Base-by-base conservation (phyloP, 1,284 basidiomycete genomes). In the Termitomyces sp. region DNA sequence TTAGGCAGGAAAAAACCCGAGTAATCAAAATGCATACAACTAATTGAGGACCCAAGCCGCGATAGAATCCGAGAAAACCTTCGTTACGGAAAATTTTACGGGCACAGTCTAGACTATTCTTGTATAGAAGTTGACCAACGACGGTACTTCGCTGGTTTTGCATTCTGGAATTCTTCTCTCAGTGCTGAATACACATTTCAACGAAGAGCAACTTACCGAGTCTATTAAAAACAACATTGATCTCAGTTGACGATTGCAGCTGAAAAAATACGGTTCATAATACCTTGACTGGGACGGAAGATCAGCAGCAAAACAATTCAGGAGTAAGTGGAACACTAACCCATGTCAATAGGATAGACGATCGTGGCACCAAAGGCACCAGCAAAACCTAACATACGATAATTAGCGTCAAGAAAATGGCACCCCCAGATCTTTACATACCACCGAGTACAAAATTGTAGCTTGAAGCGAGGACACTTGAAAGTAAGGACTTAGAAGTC, bases 131-230 rank as follows among this genome's bases (percentile, higher is more conserved):
- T 72, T 98, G 94, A 46, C 94, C 94, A 45, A 97, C 94, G 39
- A 98, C 92, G 21, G 89, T 94, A 60, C 88, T 92, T 19, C 94
- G 85, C 71, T 99, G 96, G 71, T 99, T 99, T 79, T 99, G 96
- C 83, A 99, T 95, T 53, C 94, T 91, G 56, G 2, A 54, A 53
- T 46, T 13, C 31, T 33, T 48, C 15, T 26, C 40, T 59, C 17
- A 62, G 41, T 40, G 21, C 44, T 46, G 26, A n/a, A 45, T 34
- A 24, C 38, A 44, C 39, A 41, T 48, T 6, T 47, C n/a, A 7
- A 45, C 30, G 3, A 33, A 30, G 50, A 30, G 2, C 54, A 68
- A 48, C 65, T 48, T 68, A 86, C 84, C 86, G 80, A 33, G 91
- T 93, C 83, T 92, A 51, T 31, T 8, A 26, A 40, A 26, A 28